phyloP scores from a whole-genome alignment of 2,329 filamentous ascomycete species.

The Colletotrichum destructivum region DNA sequence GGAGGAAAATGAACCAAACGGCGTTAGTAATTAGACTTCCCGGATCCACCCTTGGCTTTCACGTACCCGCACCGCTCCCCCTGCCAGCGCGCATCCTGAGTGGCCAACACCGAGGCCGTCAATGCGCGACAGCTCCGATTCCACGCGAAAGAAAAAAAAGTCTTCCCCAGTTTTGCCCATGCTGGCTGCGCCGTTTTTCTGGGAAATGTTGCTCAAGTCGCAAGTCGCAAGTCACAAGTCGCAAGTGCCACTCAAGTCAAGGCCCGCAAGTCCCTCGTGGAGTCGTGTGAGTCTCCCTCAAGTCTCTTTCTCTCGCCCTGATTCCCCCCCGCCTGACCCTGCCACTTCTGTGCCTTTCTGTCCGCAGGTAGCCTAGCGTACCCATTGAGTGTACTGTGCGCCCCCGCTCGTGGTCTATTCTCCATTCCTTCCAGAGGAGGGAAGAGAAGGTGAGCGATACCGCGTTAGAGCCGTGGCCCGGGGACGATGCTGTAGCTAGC shows the following conservation, averaged over 20 bases:
- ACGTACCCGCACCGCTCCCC: background rate
- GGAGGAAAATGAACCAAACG: constrained; percentile 22
- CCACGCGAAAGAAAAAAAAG: constrained; percentile 39
- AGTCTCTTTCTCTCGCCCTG: constrained; percentile 2
- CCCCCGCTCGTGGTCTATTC: constrained; percentile 28
- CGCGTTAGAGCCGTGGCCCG: constrained; percentile 16
- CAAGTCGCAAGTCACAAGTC: background rate
- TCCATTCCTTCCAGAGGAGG: constrained; percentile 37
- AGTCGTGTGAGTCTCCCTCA: too few species aligned
- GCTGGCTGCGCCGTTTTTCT: background rate
- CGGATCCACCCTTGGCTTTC: constrained; percentile 37
- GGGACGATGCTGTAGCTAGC: constrained; percentile 1
- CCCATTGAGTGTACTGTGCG: constrained; percentile 10
- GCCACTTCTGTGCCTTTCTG: constrained; percentile 7
- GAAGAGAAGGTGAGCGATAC: constrained; percentile 17
- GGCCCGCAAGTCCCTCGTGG: background rate
- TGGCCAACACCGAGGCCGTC: background rate
- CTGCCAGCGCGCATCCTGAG: constrained; percentile 8
- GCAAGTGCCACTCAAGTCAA: background rate
- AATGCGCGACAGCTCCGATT: constrained; percentile 42
- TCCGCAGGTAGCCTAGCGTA: constrained; percentile 32
- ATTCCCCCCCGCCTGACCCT: constrained; percentile 6
- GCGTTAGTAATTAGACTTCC: constrained; percentile 42
- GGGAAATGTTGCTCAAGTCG: constrained; percentile 8
- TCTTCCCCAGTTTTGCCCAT: constrained; percentile 24